Conservation (phyloP, 495 filamentous ascomycete genomes). For the Penicillium canescens region DNA sequence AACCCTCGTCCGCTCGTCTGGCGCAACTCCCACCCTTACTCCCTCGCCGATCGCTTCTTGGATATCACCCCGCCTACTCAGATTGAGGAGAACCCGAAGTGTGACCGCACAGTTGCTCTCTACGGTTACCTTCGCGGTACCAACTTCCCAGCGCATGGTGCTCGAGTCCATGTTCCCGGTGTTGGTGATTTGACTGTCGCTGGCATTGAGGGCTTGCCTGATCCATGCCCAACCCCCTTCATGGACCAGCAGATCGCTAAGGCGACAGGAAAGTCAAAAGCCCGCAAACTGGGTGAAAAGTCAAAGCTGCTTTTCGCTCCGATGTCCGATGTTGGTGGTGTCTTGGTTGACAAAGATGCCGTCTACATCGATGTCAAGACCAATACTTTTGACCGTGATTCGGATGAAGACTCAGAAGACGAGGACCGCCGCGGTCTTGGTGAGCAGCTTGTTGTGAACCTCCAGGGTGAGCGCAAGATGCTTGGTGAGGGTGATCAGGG, state of each 20-base stretch:
- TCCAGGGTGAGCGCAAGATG: constrained; percentile 79
- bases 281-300: constrained; percentile 84
- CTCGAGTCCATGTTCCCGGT: constrained; percentile 88
- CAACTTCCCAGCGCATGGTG: constrained; percentile 86
- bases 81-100: constrained; percentile 83
- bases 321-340: constrained; percentile 95
- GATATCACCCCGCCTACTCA: constrained; percentile 91
- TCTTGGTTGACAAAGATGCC: constrained; percentile 79
- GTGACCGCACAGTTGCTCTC: constrained; percentile 84
- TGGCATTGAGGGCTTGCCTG: constrained; percentile 80
- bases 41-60: constrained; percentile 87
- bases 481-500: constrained; percentile 81
- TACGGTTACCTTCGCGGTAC: constrained; percentile 96
- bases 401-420: constrained; percentile 47
- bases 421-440: constrained; percentile 76
- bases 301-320: constrained; percentile 94
- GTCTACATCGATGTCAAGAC: constrained; percentile 78
- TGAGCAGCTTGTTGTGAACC: constrained; percentile 86
- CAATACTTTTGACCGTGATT: constrained; percentile 73
- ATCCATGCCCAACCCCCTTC: constrained; percentile 92
- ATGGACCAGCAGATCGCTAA: constrained; percentile 85
- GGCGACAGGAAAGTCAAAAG: constrained; percentile 71
- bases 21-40: constrained; percentile 94
- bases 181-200: constrained; percentile 90
- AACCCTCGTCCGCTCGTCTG: constrained; percentile 94